Base-by-base conservation (phyloP, 2,329 filamentous ascomycete genomes). In the Alternaria sp. region DNA sequence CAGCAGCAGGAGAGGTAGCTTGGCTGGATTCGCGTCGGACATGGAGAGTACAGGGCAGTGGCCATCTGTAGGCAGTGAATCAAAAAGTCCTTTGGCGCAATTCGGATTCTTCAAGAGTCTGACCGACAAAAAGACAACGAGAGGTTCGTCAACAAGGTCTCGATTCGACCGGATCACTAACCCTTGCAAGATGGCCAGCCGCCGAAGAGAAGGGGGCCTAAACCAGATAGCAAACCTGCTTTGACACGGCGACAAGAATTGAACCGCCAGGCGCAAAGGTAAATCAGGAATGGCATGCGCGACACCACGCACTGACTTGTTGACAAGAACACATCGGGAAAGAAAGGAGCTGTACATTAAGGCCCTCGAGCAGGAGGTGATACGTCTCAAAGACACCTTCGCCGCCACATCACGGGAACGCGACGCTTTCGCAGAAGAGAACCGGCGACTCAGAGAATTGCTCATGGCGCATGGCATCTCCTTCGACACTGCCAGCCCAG, bases 281-380 rank as follows among this genome's bases (percentile, higher is more conserved):
- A 86, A 8, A 53, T 40, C 10, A 48, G 33, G 24, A 14, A 14
- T 28, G 26, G 31, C 11, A 41, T 45, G 37, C 14, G 1, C 26
- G 29, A 28, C 36, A 21, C 44, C 40, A 24, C 31, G 14, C 14
- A 40, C 65, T 74, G 33, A 74, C 57, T 50, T 56, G 54, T 21
- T 3, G 7, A 14, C 0, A 73, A 97, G 95, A 74, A 98, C 95
- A 17, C 95, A 99, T 78, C 92, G 95, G 55, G 95, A 98, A 80
- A 88, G 95, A 67, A 98, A 98, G 77, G 95, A 98, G 79, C 85
- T 93, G 70, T 98, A 98, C 77, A 96, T 97, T 81, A 96, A 96
- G 77, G 88, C 91, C 10, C 86, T 98, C 14, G 95, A 99, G 78
- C 89, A 94, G 72, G 93, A 98, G 79, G 90, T 98, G 5, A 83